Evolutionary conservation across 129 eudicot species (phyloP).

Genomic region (Lactuca saligna): DNA sequence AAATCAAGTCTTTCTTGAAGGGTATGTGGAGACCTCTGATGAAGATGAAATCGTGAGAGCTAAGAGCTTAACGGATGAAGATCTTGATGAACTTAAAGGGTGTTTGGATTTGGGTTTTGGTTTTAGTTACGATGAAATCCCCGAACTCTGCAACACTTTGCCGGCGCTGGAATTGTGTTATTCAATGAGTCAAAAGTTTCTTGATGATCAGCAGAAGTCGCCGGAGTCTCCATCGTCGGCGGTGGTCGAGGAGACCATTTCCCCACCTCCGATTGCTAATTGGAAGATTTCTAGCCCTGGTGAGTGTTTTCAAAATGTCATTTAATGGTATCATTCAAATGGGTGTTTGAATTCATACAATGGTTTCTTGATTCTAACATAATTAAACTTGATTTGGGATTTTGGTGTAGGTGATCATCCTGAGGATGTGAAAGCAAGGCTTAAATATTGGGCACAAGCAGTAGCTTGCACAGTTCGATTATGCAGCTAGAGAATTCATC

Average conservation of each 20-base stretch:
- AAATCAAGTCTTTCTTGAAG: slow-evolving; percentile 51
- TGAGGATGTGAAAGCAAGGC: slow-evolving; percentile 80
- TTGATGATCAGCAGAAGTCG: slow-evolving; percentile 49
- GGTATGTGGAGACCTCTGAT: slow-evolving; percentile 45
- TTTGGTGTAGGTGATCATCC: slow-evolving; percentile 66
- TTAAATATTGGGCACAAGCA: slow-evolving; percentile 74
- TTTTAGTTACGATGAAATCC: slow-evolving; percentile 61
- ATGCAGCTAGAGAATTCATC: slow-evolving; percentile 40
- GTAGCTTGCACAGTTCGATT: slow-evolving; percentile 71
- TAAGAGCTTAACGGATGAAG: slow-evolving; percentile 65
- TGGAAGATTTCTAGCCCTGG: slow-evolving; percentile 88
- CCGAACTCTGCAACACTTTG: slow-evolving; percentile 57
- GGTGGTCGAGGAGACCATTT: slow-evolving; percentile 25
- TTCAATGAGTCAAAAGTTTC: slow-evolving; percentile 62
- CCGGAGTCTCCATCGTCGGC: slow-evolving; percentile 30
- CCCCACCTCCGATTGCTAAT: slow-evolving; percentile 53
- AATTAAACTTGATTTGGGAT: background rate
- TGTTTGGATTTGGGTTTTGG: slow-evolving; percentile 76
- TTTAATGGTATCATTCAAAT: background rate
- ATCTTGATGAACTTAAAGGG: slow-evolving; percentile 60
- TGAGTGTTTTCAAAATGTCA: slow-evolving; percentile 12
- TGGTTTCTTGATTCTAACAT: background rate
- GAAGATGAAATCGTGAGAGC: slow-evolving; percentile 49
- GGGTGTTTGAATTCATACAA: background rate
- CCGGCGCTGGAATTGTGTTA: slow-evolving; percentile 76